Evolutionary conservation across 73 alveolate genomes (phyloP).

Genomic region (Paramecium sexaurelia): DNA sequence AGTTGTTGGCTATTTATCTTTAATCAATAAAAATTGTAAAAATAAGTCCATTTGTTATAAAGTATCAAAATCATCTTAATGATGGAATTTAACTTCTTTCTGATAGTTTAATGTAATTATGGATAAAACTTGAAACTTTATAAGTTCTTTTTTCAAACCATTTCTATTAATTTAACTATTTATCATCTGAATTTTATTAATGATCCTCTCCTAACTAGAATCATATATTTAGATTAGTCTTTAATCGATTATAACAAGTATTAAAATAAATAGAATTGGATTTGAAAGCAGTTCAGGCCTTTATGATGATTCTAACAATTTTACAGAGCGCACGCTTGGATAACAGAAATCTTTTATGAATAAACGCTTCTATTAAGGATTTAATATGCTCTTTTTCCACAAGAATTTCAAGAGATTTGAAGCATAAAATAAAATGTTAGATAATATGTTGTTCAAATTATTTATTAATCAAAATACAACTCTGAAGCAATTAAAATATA

Average conservation of each 20-base stretch:
- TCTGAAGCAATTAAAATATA: not conserved
- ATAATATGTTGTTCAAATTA: not conserved
- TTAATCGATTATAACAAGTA: not conserved
- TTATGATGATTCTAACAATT: not conserved
- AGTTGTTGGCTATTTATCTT: not conserved
- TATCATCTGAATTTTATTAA: not conserved
- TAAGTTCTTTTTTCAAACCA: not conserved
- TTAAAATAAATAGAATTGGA: slow-evolving; percentile 23
- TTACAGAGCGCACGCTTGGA: not conserved
- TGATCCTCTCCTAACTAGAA: slow-evolving; percentile 4
- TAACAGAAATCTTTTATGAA: not conserved
- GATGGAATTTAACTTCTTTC: not conserved
- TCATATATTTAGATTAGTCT: not conserved
- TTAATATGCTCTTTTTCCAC: not conserved
- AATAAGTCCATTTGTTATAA: not conserved
- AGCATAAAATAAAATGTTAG: not conserved
- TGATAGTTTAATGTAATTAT: slow-evolving; percentile 38
- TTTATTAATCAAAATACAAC: not conserved
- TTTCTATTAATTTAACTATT: not conserved
- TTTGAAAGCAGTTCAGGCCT: slow-evolving; percentile 37
- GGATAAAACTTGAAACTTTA: slow-evolving; percentile 17
- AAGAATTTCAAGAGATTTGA: not conserved
- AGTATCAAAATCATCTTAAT: not conserved
- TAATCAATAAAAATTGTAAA: not conserved
- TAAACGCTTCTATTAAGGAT: slow-evolving; percentile 8